phyloP scores from a whole-genome alignment of 768 basidiomycete species.

The Podaxis sp. region DNA sequence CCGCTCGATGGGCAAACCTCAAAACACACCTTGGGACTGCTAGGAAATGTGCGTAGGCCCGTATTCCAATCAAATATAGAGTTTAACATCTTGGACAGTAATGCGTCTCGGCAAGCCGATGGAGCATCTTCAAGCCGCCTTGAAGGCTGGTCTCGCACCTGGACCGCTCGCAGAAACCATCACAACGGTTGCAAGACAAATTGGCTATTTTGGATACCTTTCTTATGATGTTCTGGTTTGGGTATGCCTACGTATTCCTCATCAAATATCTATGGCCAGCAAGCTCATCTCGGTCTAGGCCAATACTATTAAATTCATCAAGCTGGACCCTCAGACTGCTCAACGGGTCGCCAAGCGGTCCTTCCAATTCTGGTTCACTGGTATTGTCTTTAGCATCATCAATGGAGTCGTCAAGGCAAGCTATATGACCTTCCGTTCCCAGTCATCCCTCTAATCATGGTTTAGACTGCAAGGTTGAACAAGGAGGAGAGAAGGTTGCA shows the following conservation, averaged over 20 bases:
- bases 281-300: slow-evolving; percentile 40
- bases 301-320: slow-evolving; percentile 65
- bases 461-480: slow-evolving; percentile 59
- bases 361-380: slow-evolving; percentile 86
- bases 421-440: neutral
- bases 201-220: slow-evolving; percentile 88
- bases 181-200: slow-evolving; percentile 77
- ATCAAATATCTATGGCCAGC: neutral
- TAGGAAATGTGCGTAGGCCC: slow-evolving; percentile 68
- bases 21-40: slow-evolving; percentile 83
- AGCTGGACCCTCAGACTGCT: slow-evolving; percentile 57
- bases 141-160: slow-evolving; percentile 62
- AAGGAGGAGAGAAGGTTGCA: slow-evolving; percentile 58
- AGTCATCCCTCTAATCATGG: neutral
- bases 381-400: slow-evolving; percentile 77
- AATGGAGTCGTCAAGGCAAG: slow-evolving; percentile 69
- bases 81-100: slow-evolving; percentile 46
- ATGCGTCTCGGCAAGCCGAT: slow-evolving; percentile 91
- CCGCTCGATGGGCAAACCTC: slow-evolving; percentile 77
- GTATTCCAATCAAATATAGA: neutral
- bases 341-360: slow-evolving; percentile 62
- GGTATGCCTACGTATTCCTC: slow-evolving; percentile 46
- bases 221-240: slow-evolving; percentile 81
- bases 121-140: slow-evolving; percentile 90
- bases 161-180: slow-evolving; percentile 69